Evolutionary conservation across 2,329 filamentous ascomycete genomes (phyloP).

Genomic region (Claviceps capensis): DNA sequence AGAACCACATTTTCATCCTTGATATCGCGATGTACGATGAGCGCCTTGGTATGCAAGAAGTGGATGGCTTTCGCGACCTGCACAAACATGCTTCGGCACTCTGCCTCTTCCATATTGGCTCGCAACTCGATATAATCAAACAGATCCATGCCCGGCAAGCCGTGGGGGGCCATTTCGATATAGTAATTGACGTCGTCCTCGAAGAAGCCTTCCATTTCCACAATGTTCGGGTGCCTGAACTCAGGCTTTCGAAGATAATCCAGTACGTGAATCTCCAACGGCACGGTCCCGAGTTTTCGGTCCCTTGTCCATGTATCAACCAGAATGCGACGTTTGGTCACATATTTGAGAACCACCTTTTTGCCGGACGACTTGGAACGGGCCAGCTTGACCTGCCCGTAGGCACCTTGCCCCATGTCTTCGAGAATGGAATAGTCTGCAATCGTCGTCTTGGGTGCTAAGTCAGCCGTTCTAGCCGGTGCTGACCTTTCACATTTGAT

Average conservation of each 20-base stretch:
- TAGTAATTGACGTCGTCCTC: slow-evolving; percentile 89
- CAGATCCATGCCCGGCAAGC: slow-evolving; percentile 91
- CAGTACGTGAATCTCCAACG: slow-evolving; percentile 90
- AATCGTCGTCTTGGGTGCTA: slow-evolving; percentile 63
- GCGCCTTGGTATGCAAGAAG: slow-evolving; percentile 79
- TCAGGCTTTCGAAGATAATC: slow-evolving; percentile 76
- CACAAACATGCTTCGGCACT: slow-evolving; percentile 88
- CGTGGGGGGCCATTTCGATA: slow-evolving; percentile 95
- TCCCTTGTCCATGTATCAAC: slow-evolving; percentile 98
- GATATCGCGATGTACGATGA: slow-evolving; percentile 94
- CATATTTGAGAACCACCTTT: slow-evolving; percentile 93
- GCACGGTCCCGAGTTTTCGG: slow-evolving; percentile 81
- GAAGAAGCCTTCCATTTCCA: slow-evolving; percentile 62
- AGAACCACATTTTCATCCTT: slow-evolving; percentile 98
- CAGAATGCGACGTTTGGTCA: slow-evolving; percentile 90
- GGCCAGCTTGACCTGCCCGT: slow-evolving; percentile 92
- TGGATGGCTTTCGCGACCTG: slow-evolving; percentile 84
- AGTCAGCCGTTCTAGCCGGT: slow-evolving; percentile 21
- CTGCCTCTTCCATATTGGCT: slow-evolving; percentile 88
- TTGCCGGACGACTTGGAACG: slow-evolving; percentile 67
- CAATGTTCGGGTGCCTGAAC: slow-evolving; percentile 53
- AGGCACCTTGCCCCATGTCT: slow-evolving; percentile 96
- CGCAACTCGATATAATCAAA: slow-evolving; percentile 98
- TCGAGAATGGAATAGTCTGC: slow-evolving; percentile 84
- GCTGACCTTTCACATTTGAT: slow-evolving; percentile 20